Conservation (phyloP, 768 basidiomycete genomes). For the Tricholoma sp. region DNA sequence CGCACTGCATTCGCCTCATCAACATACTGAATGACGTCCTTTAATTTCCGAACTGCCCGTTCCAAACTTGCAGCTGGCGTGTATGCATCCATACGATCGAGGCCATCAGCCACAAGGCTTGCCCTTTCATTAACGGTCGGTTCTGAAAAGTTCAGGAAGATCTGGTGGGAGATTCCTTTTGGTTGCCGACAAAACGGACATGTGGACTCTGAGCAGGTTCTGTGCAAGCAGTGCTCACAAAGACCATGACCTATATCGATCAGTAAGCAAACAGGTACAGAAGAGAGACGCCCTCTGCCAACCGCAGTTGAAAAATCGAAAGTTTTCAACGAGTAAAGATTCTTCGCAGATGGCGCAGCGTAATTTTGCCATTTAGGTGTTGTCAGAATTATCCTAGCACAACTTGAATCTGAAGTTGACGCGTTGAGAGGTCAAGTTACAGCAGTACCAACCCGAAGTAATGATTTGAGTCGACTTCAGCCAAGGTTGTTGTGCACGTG, state of each 20-base stretch:
- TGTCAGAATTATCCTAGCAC: no score
- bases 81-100: constrained; percentile 1
- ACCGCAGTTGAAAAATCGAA: constrained; percentile 3
- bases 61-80: constrained; percentile 2
- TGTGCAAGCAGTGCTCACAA: not conserved
- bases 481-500: no score
- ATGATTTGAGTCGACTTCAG: no score
- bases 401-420: no score
- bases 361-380: not conserved
- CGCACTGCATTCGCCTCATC: not conserved
- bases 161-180: not conserved
- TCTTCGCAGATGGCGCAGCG: constrained; percentile 1
- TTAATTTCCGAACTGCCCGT: constrained; percentile 3
- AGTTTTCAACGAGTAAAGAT: not conserved
- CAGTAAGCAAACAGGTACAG: not conserved
- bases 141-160: not conserved
- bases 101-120: not conserved
- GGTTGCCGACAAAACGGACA: not conserved
- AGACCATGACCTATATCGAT: not conserved
- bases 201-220: not conserved
- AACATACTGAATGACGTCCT: not conserved
- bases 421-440: no score
- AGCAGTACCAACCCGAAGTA: no score
- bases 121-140: not conserved
- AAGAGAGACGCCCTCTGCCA: not conserved